Base-by-base conservation (phyloP, 2,329 filamentous ascomycete species). In the Beauveria caledonica region DNA sequence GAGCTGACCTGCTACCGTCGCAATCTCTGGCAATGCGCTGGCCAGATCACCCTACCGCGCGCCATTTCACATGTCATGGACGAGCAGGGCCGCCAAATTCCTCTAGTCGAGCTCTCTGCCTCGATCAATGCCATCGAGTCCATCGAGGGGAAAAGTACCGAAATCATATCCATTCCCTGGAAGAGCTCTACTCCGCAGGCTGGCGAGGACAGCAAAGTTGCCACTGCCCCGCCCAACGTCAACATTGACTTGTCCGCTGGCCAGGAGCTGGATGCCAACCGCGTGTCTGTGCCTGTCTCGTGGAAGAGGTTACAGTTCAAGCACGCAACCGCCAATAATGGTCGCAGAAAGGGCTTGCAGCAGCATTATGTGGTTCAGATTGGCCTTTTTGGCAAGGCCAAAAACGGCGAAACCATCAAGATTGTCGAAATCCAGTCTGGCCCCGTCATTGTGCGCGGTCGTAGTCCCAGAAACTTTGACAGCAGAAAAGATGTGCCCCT, bases 301-400 rank as follows among this genome's bases (percentile, higher is more conserved):
- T 97, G 93, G 93, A 97, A 96, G 73, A 81, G 93, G 58, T 76
- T 97, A 61, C 93, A 97, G 72, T 97, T 97, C 73, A 90, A 96
- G 68, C 94, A 96, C 67, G 93, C 93, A 2, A 97, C 93, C 0
- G 93, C 93, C 55, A 97, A 97, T 72, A 97, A 97, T 70, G 93
- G 93, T 13, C 85, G 93, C 58, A 84, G 93, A 66, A 97, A 97
- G 74, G 93, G 96, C 64, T 77, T 97, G 51, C 93, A 97, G 71
- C 93, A 97, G 72, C 92, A 97, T 72, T 97, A 97, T 71, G 83
- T 95, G 1, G 89, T 97, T 52, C 87, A 90, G 63, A 86, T 97
- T 62, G 92, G 87, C 72, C 81, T 97, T 10, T 77, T 94, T 42
- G 92, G 89, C 21, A 93, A 89, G 58, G 77, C 90, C n/a, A 78